Conservation (phyloP, 257 asterid species). For the Orobanche coerulescens region DNA sequence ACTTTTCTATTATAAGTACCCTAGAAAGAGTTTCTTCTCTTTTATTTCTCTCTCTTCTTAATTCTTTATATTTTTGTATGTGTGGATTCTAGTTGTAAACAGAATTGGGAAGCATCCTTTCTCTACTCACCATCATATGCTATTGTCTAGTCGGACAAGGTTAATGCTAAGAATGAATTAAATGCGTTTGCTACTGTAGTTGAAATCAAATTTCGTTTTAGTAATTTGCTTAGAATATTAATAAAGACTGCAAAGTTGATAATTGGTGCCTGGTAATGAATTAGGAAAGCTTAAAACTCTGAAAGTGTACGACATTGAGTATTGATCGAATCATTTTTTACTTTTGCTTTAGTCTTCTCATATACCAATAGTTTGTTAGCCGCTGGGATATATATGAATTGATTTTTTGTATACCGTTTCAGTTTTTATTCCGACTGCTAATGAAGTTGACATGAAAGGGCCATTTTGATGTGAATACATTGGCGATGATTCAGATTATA, state of each 20-base stretch:
- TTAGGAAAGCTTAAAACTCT: background rate
- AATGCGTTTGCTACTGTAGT: background rate
- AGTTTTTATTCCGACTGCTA: background rate
- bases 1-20: background rate
- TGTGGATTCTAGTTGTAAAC: background rate
- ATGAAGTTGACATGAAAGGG: background rate
- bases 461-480: background rate
- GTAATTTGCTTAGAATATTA: background rate
- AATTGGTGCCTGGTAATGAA: slow-evolving; percentile 2
- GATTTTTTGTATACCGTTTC: background rate
- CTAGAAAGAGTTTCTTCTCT: background rate
- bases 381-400: background rate
- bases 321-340: background rate
- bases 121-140: background rate
- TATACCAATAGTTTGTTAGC: background rate
- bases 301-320: background rate
- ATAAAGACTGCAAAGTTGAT: background rate
- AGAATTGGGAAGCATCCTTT: background rate
- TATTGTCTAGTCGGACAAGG: slow-evolving; percentile 7
- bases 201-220: background rate
- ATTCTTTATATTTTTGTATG: background rate
- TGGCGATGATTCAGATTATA: background rate
- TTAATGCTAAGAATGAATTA: background rate
- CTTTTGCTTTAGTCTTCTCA: slow-evolving; percentile 3
- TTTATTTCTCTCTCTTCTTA: background rate